A percentile compares a stretch with the other conserved stretches of the same genome.
Conservation (phyloP, 1,284 basidiomycete species). For the Crocinoboletus sp. region DNA sequence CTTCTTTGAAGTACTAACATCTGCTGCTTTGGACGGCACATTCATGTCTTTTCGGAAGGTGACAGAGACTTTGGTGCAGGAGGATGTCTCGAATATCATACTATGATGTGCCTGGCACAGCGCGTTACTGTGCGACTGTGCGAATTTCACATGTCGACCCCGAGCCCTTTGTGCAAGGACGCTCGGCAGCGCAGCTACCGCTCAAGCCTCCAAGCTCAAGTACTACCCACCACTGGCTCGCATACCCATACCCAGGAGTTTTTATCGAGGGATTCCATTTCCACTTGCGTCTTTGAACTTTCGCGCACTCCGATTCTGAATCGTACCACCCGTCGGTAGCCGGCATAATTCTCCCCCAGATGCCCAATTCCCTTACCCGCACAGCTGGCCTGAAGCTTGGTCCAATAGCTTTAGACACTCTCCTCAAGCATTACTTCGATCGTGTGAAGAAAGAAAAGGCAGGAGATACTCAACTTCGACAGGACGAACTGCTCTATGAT, state of each 20-base stretch:
- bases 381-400: slow-evolving; percentile 63
- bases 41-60: background rate
- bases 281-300: background rate
- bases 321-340: background rate
- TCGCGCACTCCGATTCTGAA: background rate
- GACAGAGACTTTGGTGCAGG: too few species aligned
- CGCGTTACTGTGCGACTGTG: too few species aligned
- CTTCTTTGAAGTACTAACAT: background rate
- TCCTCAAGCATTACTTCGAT: slow-evolving; percentile 81
- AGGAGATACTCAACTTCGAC: slow-evolving; percentile 44
- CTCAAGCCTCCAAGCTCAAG: background rate
- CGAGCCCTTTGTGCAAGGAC: too few species aligned
- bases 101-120: background rate
- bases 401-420: slow-evolving; percentile 71
- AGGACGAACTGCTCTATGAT: slow-evolving; percentile 81
- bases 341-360: slow-evolving; percentile 5
- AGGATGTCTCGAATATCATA: background rate
- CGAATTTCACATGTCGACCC: too few species aligned
- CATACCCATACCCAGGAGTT: background rate
- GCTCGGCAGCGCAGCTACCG: too few species aligned
- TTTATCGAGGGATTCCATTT: background rate
- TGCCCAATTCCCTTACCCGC: slow-evolving; percentile 51
- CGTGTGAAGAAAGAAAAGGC: slow-evolving; percentile 46
- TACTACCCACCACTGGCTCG: too few species aligned
- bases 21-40: background rate